Percentiles rank a stretch among this genome's conserved stretches.
These are phyloP conservation scores for Puccinia sorghi DNA, from an alignment of 1,284 basidiomycete genomes.

Conservation along the genomic window DNA sequence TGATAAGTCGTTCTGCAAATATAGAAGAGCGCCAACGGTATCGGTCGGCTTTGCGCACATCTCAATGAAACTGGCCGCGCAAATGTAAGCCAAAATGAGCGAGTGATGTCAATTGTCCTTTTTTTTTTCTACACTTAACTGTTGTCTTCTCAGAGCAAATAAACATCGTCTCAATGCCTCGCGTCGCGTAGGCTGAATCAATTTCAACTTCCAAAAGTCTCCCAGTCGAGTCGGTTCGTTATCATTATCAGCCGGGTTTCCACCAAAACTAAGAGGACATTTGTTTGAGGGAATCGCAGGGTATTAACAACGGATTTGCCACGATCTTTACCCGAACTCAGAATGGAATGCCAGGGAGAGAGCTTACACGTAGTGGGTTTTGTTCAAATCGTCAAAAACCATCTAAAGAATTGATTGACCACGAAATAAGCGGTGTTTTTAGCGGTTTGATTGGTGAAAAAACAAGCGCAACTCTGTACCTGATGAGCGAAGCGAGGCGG, in stretches of 20 bases:
- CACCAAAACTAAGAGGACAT: conserved; percentile 25
- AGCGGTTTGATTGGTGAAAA: too few relatives aligned
- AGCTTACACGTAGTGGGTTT: conserved; percentile 46
- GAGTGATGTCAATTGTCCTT: neutral
- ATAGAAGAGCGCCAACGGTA: conserved; percentile 69
- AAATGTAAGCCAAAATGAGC: conserved; percentile 62
- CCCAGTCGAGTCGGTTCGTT: conserved; percentile 33
- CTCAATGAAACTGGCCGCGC: conserved; percentile 68
- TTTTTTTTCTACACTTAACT: conserved; percentile 64
- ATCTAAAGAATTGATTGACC: conserved; percentile 15
- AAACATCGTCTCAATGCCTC: conserved; percentile 69
- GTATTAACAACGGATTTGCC: neutral
- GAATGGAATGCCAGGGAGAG: neutral
- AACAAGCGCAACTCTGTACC: conserved; percentile 8
- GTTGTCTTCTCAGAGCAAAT: conserved; percentile 63
- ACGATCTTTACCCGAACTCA: too few relatives aligned
- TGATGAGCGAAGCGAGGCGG: conserved; percentile 47
- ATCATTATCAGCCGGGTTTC: conserved; percentile 43
- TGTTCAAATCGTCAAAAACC: conserved; percentile 37
- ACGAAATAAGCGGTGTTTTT: conserved; percentile 1
- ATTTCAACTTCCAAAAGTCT: conserved; percentile 46
- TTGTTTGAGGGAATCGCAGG: neutral
- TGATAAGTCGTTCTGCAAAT: conserved; percentile 70
- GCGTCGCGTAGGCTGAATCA: conserved; percentile 29
- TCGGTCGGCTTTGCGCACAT: conserved; percentile 68